A percentile compares a stretch with the other conserved stretches of the same genome.
Evolutionary conservation across 805 yeast genomes (phyloP).

Genomic region (Candida ponderosae): DNA sequence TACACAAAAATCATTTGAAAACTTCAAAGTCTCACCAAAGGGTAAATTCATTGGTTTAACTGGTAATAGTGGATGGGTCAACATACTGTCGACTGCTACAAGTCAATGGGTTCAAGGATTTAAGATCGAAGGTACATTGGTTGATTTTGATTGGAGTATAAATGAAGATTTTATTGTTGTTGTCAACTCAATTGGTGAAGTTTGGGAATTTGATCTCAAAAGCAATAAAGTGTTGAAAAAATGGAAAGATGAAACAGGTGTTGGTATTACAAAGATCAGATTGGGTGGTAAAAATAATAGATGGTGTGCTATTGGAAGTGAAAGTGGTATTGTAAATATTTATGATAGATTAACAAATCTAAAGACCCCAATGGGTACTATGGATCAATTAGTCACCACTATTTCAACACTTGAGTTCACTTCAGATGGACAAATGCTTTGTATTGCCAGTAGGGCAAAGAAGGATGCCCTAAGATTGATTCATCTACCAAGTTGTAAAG

Average conservation of each 20-base stretch:
- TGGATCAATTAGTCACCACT: constrained; percentile 78
- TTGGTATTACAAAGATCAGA: constrained; percentile 72
- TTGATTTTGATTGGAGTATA: constrained; percentile 66
- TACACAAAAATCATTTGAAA: constrained; percentile 80
- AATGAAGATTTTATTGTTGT: constrained; percentile 42
- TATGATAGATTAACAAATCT: constrained; percentile 49
- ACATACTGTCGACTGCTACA: constrained; percentile 62
- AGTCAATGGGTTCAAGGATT: constrained; percentile 88
- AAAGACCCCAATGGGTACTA: constrained; percentile 48
- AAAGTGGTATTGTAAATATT: constrained; percentile 82
- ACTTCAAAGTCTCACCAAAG: constrained; percentile 66
- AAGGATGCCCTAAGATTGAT: constrained; percentile 82
- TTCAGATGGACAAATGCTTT: constrained; percentile 82
- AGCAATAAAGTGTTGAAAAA: constrained; percentile 44
- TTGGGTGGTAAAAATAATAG: constrained; percentile 64
- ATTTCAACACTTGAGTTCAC: constrained; percentile 69
- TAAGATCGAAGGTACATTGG: constrained; percentile 79
- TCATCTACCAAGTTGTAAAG: constrained; percentile 82
- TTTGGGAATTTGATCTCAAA: constrained; percentile 74
- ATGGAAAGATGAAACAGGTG: constrained; percentile 85
- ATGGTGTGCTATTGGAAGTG: constrained; percentile 85
- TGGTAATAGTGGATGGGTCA: constrained; percentile 90
- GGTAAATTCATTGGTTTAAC: constrained; percentile 68
- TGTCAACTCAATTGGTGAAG: constrained; percentile 73
- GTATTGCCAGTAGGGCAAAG: constrained; percentile 77